These are phyloP conservation scores for Auricularia cornea DNA, from an alignment of 768 basidiomycete genomes.

Conservation along the genomic window DNA sequence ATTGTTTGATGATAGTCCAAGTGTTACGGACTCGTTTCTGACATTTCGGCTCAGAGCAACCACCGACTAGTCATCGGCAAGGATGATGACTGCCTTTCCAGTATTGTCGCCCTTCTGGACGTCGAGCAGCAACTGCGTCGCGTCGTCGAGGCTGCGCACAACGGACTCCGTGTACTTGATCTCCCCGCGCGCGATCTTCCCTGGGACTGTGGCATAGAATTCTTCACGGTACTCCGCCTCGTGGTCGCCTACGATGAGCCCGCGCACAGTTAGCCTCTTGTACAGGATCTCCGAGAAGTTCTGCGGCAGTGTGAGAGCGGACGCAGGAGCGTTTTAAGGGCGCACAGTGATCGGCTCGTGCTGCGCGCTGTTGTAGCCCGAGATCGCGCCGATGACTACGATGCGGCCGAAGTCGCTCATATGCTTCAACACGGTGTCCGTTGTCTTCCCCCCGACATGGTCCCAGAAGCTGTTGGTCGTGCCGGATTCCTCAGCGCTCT, in stretches of 20 bases:
- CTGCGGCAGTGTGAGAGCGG: slow-evolving; percentile 25
- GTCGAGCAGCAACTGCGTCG: slow-evolving; percentile 30
- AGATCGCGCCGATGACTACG: slow-evolving; percentile 20
- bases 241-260: slow-evolving; percentile 35
- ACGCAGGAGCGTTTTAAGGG: no score
- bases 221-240: slow-evolving; percentile 29
- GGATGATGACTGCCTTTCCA: slow-evolving; percentile 17
- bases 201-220: slow-evolving; percentile 36
- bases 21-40: no score
- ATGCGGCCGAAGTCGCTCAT: slow-evolving; percentile 40
- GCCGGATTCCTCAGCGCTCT: neutral
- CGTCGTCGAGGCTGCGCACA: slow-evolving; percentile 31
- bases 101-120: slow-evolving; percentile 28
- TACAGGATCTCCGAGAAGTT: slow-evolving; percentile 32
- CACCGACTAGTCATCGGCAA: neutral
- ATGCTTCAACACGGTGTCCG: slow-evolving; percentile 46
- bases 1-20: no score
- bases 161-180: slow-evolving; percentile 41
- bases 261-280: slow-evolving; percentile 36
- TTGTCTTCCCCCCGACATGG: slow-evolving; percentile 50
- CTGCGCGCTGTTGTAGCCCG: slow-evolving; percentile 5
- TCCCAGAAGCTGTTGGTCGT: slow-evolving; percentile 41
- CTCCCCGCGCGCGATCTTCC: slow-evolving; percentile 36
- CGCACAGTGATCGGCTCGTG: slow-evolving; percentile 10
- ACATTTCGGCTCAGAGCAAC: no score